Evolutionary conservation across 139 green algal species (phyloP), one percentile per base, ranked within the genome.

Genomic region (Dunaliella sp.): DNA sequence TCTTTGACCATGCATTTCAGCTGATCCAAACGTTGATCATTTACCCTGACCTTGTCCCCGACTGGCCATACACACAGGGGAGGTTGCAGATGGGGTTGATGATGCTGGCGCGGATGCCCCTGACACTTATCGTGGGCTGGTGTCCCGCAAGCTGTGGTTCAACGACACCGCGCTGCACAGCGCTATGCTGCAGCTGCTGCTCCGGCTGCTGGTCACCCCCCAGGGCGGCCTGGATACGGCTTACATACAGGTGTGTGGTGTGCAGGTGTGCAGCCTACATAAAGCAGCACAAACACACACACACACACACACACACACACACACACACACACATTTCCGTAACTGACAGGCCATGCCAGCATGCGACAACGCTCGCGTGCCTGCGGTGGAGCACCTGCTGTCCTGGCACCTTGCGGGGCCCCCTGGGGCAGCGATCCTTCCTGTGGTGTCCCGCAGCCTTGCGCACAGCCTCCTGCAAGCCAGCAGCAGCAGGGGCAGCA

Each of bases 171-270:
- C 58, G 0, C 87, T 93, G 36, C 93, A 94, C 86, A 21, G 93
- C 24, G 65, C 86, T 73, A 81, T 91, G 59, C 81, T 95, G 48
- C 85, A 91, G 83, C n/a, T 93, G 36, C 84, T 95, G 36, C 75
- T 95, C 36, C 86, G 89, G 22, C 87, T 95, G 83, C 81, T 96
- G 36, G 37, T 95, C 26, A 82, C 74, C 3, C 75, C 83, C 0
- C 28, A 28, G 0, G 92, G 90, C 22, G 33, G 82, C 16, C 87
- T 96, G 73, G 89, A 95, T 37, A 73, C 87, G 0, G 38, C 36
- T 24, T 94, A 95, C 83, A 87, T 88, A 38, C 48, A 65, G 48
- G 48, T 65, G 48, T 16, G 48, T 65, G 48, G 7, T n/a, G n/a
- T n/a, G n/a, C n/a, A n/a, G n/a, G n/a, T n/a, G n/a, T n/a, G n/a